A percentile compares a stretch with the other conserved stretches of the same genome.
These are phyloP conservation scores for Fusarium verticillioides DNA, from an alignment of 2,329 filamentous ascomycete species.

Conservation along the genomic window DNA sequence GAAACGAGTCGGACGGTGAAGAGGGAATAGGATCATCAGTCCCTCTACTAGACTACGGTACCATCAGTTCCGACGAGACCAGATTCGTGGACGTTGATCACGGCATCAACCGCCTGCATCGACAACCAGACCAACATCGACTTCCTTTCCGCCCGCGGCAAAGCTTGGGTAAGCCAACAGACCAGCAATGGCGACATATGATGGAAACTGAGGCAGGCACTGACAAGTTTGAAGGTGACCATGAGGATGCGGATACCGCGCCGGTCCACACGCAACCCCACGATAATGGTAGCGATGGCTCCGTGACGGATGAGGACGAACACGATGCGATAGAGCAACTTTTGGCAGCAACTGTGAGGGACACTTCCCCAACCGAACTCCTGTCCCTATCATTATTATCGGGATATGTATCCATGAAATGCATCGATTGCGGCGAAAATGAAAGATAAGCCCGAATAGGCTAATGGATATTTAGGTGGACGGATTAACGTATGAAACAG, in stretches of 20 bases:
- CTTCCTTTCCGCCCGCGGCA: neutral
- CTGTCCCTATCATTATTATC: neutral
- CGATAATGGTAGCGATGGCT: neutral
- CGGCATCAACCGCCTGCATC: neutral
- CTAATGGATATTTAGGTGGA: conserved; percentile 9
- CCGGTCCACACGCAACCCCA: neutral
- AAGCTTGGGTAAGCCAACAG: neutral
- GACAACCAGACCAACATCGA: neutral
- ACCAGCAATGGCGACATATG: too few relatives aligned
- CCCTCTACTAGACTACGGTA: neutral
- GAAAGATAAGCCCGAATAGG: neutral
- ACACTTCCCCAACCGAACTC: neutral
- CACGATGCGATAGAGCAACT: neutral
- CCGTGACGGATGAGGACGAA: neutral
- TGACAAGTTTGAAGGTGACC: neutral
- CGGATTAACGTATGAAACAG: neutral
- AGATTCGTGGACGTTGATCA: neutral
- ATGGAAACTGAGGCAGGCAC: neutral
- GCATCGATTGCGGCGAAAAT: neutral
- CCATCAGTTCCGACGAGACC: neutral
- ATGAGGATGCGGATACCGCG: neutral
- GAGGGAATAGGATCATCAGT: neutral
- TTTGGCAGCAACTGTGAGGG: conserved; percentile 15
- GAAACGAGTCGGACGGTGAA: neutral
- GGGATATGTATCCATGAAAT: neutral